These are phyloP conservation scores for thale cress (Arabidopsis thaliana) DNA, from an alignment of 345 rosid genomes.

Conservation along the genomic window TAIR10.1 NC_003070.9:11356001-11356500, in stretches of 20 bases:
- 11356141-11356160: slow-evolving; percentile 11
- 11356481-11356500: slow-evolving; percentile 58
- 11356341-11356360: background rate
- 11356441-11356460: slow-evolving; percentile 55
- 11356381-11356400: slow-evolving; percentile 11
- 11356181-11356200: slow-evolving; percentile 23
- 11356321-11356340: slow-evolving; percentile 8
- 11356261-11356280: slow-evolving; percentile 64
- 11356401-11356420: slow-evolving; percentile 67
- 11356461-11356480: slow-evolving; percentile 62
- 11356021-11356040: slow-evolving; percentile 47
- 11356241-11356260: slow-evolving; percentile 50
- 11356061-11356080: slow-evolving; percentile 16
- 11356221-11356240: slow-evolving; percentile 39
- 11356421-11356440: slow-evolving; percentile 67
- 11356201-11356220: background rate
- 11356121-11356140: slow-evolving; percentile 30
- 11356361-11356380: background rate
- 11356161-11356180: slow-evolving; percentile 42
- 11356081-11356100: background rate
- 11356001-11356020: slow-evolving; percentile 45
- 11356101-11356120: slow-evolving; percentile 26
- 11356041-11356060: slow-evolving; percentile 43
- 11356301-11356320: background rate
- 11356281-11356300: slow-evolving; percentile 65